phyloP scores from a whole-genome alignment of 371 early-diverging fungal genomes.

The Mortierella sp. region DNA sequence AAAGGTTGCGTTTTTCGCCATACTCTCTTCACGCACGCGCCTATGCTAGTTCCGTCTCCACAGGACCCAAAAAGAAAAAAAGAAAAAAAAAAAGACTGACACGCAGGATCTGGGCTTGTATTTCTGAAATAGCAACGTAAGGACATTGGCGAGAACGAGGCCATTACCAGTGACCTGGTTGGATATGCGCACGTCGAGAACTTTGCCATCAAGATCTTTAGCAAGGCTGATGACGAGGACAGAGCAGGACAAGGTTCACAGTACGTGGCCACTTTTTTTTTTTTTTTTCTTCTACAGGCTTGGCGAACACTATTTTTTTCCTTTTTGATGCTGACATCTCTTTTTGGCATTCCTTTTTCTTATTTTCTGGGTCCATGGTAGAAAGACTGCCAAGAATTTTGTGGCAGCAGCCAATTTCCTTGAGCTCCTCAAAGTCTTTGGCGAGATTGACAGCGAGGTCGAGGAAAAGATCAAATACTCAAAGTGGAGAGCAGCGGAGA shows the following conservation, averaged over 20 bases:
- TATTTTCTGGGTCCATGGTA: conserved; percentile 27
- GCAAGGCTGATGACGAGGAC: conserved; percentile 94
- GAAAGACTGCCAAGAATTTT: conserved; percentile 88
- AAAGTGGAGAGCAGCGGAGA: conserved; percentile 95
- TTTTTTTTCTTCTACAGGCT: not conserved
- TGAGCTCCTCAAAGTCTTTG: conserved; percentile 84
- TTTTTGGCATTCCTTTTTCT: not conserved
- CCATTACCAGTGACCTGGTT: conserved; percentile 80
- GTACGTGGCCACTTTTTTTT: conserved; percentile 53
- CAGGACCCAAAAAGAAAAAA: too few species aligned
- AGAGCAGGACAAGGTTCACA: conserved; percentile 78
- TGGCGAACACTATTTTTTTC: not conserved
- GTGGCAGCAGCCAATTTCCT: conserved; percentile 87
- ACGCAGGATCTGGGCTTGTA: not conserved
- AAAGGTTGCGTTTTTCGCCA: conserved; percentile 59
- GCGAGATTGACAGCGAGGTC: conserved; percentile 76
- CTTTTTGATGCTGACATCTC: not conserved
- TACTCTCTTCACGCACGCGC: not conserved
- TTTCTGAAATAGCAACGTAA: conserved; percentile 70
- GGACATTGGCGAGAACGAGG: conserved; percentile 70
- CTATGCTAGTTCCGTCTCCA: not conserved
- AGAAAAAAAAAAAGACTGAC: too few species aligned
- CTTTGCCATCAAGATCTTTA: conserved; percentile 93
- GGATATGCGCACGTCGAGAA: conserved; percentile 88
- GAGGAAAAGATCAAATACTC: conserved; percentile 93